Evolutionary conservation across 1,139 yeast species (phyloP).

Genomic region (Blastobotrys illinoisensis): DNA sequence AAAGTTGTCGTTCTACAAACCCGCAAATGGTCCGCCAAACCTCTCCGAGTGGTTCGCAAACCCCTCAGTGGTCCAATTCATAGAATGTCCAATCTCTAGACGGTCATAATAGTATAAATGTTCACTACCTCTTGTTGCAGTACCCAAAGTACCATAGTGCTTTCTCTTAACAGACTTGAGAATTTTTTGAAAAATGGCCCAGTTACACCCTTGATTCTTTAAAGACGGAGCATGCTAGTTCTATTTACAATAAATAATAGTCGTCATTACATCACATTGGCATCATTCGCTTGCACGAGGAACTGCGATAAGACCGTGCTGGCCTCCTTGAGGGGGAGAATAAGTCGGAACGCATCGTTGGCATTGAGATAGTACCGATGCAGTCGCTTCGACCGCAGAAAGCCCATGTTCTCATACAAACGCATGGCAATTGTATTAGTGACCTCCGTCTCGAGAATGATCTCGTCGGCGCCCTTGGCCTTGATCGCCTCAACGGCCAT

Average conservation of each 20-base stretch:
- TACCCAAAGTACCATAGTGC: too few species aligned
- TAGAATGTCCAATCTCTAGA: too few species aligned
- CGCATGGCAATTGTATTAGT: conserved; percentile 69
- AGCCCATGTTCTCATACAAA: conserved; percentile 83
- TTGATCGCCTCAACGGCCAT: conserved; percentile 64
- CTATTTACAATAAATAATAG: not conserved
- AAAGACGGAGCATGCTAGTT: too few species aligned
- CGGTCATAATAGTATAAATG: too few species aligned
- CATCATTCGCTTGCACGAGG: conserved; percentile 5
- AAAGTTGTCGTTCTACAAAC: too few species aligned
- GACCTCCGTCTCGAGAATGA: conserved; percentile 87
- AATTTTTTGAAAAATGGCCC: too few species aligned
- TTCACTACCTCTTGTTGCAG: too few species aligned
- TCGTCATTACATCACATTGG: not conserved
- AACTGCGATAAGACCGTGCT: conserved; percentile 41
- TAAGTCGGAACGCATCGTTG: conserved; percentile 84
- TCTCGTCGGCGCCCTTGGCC: conserved; percentile 66
- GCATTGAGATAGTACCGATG: conserved; percentile 84
- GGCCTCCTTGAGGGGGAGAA: conserved; percentile 56
- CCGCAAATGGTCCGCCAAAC: too few species aligned
- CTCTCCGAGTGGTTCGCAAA: too few species aligned
- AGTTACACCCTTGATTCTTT: too few species aligned
- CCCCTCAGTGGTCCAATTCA: too few species aligned
- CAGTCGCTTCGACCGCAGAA: conserved; percentile 72
- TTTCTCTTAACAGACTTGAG: too few species aligned